phyloP scores from a whole-genome alignment of 2,329 filamentous ascomycete genomes.

The Xylaria sp. region DNA sequence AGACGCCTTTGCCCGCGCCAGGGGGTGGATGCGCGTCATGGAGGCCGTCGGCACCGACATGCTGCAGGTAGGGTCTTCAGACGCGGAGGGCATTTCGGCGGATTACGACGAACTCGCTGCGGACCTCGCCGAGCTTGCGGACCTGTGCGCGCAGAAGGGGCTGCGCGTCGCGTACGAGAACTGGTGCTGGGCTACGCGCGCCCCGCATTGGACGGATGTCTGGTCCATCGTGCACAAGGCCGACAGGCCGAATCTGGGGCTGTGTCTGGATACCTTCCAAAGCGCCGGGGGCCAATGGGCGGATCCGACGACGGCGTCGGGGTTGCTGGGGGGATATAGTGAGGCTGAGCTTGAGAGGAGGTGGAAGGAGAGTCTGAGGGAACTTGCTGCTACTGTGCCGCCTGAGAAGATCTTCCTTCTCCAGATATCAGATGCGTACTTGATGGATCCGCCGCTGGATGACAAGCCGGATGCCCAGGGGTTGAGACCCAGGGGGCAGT shows the following conservation, averaged over 20 bases:
- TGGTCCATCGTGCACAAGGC: conserved; percentile 74
- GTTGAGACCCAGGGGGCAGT: conserved; percentile 68
- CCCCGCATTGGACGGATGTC: conserved; percentile 73
- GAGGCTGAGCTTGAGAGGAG: conserved; percentile 58
- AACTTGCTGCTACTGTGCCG: conserved; percentile 67
- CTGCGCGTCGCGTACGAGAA: conserved; percentile 80
- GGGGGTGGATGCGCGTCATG: conserved; percentile 78
- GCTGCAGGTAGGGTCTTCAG: conserved; percentile 74
- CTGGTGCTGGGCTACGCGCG: conserved; percentile 82
- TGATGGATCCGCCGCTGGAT: conserved; percentile 64
- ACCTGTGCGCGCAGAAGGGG: conserved; percentile 65
- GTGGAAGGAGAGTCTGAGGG: conserved; percentile 65
- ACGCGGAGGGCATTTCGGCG: conserved; percentile 65
- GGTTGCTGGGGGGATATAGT: conserved; percentile 59
- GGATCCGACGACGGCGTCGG: conserved; percentile 73
- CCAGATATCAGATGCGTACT: conserved; percentile 81
- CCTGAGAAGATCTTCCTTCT: conserved; percentile 77
- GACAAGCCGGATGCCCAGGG: conserved; percentile 61
- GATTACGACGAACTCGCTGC: conserved; percentile 62
- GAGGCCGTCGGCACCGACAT: conserved; percentile 74
- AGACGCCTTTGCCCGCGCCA: conserved; percentile 70
- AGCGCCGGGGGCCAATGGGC: conserved; percentile 77
- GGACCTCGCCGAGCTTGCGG: conserved; percentile 72
- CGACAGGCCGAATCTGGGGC: conserved; percentile 72
- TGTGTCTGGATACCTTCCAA: conserved; percentile 84